Evolutionary conservation across 2,329 filamentous ascomycete genomes (phyloP), one percentile per base, ranked within the genome.

Genomic region (Aspergillus thermomutatus): DNA sequence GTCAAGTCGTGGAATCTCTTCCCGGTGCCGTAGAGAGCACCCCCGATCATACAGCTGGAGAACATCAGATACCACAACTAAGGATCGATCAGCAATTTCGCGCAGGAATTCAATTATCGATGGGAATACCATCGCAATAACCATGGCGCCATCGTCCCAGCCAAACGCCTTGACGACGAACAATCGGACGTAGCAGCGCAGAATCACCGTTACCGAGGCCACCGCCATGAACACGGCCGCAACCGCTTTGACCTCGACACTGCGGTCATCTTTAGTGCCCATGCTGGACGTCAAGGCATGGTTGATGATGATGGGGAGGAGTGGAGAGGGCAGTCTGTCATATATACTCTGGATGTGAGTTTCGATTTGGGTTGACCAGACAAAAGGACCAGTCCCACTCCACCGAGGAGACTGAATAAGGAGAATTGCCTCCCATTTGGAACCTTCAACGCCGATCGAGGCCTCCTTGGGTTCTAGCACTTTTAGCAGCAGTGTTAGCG

Each of bases 121-220:
- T 25, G n/a, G 10, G 58, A 53, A 19, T 64, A 72, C 68, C 58
- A 62, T 45, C 6, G 69, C 66, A 51, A 66, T 7, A 9, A 73
- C 65, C 70, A 73, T 72, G 2, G 61, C 49, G 0, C 56, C 61
- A 56, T 73, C 71, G 65, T 73, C 71, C 60, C 65, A 65, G 37
- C 71, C 71, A 58, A 73, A 71, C 3, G 59, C 66, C 53, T 68
- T 70, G 17, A 72, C 67, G 4, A 73, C 37, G 43, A 61, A 62
- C 40, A 60, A 60, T 3, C 71, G 69, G 45, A 72, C 68, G 59
- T 73, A 73, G 34, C 66, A 69, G 26, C 70, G 68, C 51, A 72
- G 54, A 25, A 64, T 60, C 17, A 71, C 67, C 6, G 67, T 54
- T 8, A 72, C 59, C 17, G 46, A 55, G 21, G 68, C 68, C 11